These are phyloP conservation scores for Eucalyptus camaldulensis DNA, from an alignment of 345 rosid species.

Conservation along the genomic window DNA sequence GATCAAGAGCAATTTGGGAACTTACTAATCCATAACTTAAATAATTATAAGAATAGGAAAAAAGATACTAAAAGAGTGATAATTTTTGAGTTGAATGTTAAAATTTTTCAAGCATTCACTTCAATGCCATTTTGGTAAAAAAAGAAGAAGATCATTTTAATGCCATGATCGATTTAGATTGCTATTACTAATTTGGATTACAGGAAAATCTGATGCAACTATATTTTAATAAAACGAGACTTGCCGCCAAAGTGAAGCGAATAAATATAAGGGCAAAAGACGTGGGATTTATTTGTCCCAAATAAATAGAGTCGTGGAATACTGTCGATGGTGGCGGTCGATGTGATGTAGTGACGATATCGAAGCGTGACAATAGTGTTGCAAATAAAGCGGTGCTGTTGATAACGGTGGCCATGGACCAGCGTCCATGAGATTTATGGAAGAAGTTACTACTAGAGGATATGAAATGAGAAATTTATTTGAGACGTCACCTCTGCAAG, in stretches of 20 bases:
- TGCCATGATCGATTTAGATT: too few species aligned
- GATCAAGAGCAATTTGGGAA: neutral
- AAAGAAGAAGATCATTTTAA: too few species aligned
- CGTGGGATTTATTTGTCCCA: neutral
- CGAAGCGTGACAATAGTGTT: neutral
- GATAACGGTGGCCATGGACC: neutral
- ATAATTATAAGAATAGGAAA: neutral
- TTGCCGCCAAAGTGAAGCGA: neutral
- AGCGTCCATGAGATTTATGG: neutral
- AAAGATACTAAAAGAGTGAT: too few species aligned
- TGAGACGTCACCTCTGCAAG: neutral
- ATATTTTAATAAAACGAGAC: neutral
- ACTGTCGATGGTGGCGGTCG: neutral
- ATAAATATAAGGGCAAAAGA: neutral
- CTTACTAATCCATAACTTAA: neutral
- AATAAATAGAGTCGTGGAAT: neutral
- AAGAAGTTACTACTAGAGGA: neutral
- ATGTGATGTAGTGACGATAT: neutral
- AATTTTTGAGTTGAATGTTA: too few species aligned
- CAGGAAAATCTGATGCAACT: neutral
- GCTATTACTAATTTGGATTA: neutral
- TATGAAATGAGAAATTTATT: neutral
- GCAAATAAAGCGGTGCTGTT: neutral
- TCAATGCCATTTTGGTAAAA: neutral
- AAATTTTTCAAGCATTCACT: neutral